phyloP scores from a whole-genome alignment of 148 eudicot genomes.

The Agrostemma githago region DNA sequence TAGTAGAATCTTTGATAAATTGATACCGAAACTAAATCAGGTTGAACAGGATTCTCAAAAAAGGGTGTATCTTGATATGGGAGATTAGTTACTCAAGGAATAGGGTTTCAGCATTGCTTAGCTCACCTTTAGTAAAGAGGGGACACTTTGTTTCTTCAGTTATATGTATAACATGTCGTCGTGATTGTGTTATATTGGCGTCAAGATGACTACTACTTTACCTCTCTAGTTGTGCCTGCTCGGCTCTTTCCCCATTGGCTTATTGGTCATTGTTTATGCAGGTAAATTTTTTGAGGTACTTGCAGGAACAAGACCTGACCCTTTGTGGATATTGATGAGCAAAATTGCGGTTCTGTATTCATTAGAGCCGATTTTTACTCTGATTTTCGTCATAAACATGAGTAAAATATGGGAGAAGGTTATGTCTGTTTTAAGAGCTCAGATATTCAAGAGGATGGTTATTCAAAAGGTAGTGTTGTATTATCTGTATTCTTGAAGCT shows the following conservation, averaged over 20 bases:
- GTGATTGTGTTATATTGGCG: not conserved
- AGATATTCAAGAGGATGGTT: conserved; percentile 72
- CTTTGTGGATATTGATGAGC: conserved; percentile 70
- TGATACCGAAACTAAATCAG: not conserved
- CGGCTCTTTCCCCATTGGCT: not conserved
- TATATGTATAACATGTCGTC: not conserved
- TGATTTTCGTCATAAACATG: conserved; percentile 76
- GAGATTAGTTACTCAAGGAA: not conserved
- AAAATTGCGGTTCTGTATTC: conserved; percentile 67
- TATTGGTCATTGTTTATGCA: conserved; percentile 32
- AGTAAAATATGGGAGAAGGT: conserved; percentile 93
- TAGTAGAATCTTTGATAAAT: not conserved
- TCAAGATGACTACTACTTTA: not conserved
- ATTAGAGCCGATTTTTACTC: conserved; percentile 82
- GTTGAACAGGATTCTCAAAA: not conserved
- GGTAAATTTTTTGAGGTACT: conserved; percentile 89
- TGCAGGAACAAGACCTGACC: conserved; percentile 62
- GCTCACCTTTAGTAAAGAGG: not conserved
- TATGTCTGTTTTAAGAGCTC: conserved; percentile 95
- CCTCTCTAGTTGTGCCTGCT: not conserved
- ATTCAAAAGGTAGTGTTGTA: conserved; percentile 68
- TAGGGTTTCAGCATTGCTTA: not conserved
- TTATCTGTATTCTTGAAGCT: not conserved
- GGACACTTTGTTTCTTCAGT: not conserved
- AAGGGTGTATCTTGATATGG: not conserved